Evolutionary conservation across 176 grass and related monocot genomes (phyloP), one percentile per base, ranked within the genome.

Genomic region (Hsuehochloa calcarea): DNA sequence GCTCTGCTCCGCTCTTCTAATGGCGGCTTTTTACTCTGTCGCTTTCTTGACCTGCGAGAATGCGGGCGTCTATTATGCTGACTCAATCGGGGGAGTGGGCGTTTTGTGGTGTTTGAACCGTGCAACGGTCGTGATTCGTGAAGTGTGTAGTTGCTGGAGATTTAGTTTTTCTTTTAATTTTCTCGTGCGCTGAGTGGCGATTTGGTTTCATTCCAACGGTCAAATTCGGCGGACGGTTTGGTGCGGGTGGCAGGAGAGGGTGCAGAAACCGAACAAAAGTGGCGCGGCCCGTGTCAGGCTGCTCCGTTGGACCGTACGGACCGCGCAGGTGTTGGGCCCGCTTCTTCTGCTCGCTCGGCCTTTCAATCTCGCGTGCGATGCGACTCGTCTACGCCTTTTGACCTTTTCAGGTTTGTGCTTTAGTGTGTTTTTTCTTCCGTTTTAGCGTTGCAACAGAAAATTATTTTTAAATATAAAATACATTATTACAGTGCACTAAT

Each of bases 51-150:
- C 54, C 80, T 0, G 68, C 20, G 52, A n/a, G 43, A 40, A 70
- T 7, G 27, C 35, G 72, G 25, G n/a, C 37, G 74, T 26, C 23
- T 16, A 19, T 37, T 39, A 16, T 23, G 52, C 38, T 87, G 66
- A 51, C 67, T 31, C 54, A 15, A 55, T 80, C 6, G 20, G 47
- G 62, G 40, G 64, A 68, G 84, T 72, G 58, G 49, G 35, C 34
- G 72, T 45, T 86, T 72, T 60, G 78, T 13, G 67, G 88, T 29
- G 75, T 88, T 90, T 90, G 91, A 85, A 88, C 64, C 19, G 88
- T 70, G 91, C 82, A 93, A 93, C 91, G 91, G 91, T 90, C 74
- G 45, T 83, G 20, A 51, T 88, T 90, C 74, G 45, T 83, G 20
- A 51, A 56, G 74, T 47, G 62, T 13, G 67, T 39, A 60, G 83